Percentiles rank a stretch among this genome's conserved stretches.
Conservation (phyloP, 2,329 filamentous ascomycete genomes). For the Phyllosticta citrichinensis region DNA sequence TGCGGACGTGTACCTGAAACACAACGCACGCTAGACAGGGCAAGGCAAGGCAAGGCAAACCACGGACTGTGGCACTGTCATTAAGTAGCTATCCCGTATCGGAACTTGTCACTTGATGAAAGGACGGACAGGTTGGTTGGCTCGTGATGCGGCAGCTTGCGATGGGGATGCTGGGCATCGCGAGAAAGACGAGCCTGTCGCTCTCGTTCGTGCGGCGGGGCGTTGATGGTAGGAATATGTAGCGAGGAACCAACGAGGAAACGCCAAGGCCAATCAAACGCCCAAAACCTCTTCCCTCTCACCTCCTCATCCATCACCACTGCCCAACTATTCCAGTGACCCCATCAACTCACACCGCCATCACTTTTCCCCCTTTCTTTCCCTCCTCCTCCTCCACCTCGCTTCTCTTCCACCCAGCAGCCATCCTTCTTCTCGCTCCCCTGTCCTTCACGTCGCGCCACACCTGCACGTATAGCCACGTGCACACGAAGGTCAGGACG, state of each 20-base stretch:
- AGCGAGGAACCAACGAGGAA: no score
- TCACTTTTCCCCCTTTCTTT: constrained; percentile 15
- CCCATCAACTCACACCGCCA: not conserved
- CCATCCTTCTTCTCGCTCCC: not conserved
- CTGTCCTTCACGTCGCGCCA: constrained; percentile 23
- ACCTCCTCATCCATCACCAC: not conserved
- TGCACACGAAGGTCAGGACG: constrained; percentile 40
- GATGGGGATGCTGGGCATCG: no score
- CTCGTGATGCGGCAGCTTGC: no score
- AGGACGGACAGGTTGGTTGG: no score
- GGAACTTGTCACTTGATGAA: no score
- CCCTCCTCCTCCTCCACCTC: constrained; percentile 13
- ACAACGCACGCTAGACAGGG: not conserved
- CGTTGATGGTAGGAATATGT: no score
- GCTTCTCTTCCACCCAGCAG: constrained; percentile 25
- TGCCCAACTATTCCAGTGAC: not conserved
- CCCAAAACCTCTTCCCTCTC: no score
- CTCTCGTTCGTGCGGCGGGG: no score
- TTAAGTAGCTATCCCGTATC: not conserved
- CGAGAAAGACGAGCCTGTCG: no score
- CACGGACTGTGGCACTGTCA: not conserved
- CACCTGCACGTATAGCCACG: constrained; percentile 45
- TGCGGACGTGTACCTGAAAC: not conserved
- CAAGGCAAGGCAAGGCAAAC: not conserved
- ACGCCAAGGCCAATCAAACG: not conserved